Base-by-base conservation (phyloP, 2,329 filamentous ascomycete genomes). In the Byssoonygena ceratinophila region DNA sequence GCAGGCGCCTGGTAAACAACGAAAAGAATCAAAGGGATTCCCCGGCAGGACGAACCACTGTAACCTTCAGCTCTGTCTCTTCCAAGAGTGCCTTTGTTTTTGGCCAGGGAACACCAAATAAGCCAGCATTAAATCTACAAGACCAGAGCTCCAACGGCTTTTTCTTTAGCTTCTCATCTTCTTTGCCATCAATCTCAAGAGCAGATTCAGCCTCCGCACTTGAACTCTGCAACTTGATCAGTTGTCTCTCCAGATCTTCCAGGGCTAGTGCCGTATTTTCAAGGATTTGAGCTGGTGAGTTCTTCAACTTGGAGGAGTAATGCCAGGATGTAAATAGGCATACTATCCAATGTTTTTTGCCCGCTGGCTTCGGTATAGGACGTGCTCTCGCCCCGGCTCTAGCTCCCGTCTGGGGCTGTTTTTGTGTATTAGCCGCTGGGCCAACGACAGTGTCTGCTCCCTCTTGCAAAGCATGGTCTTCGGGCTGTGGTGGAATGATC, bases 241-340 rank as follows among this genome's bases (percentile, higher is more conserved):
- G 60, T 57, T 75, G 66, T 34, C 57, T 56, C 36, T 77, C 63
- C 59, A 81, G 59, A 61, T 77, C 70, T 46, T 62, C 59, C 55
- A 82, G 65, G 1, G 79, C 76, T 2, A 64, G 60, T 14, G 58
- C 61, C 0, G 79, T 81, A 25, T 75, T 74, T 2, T 58, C 58
- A 9, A 82, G 49, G 34, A 83, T 80, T 12, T 62, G 58, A 0
- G 64, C 60, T 0, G 67, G 66, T 0, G 66, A 54, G 52, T 62
- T 65, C 27, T 63, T 59, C 23, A 68, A 73, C 4, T 55, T 61
- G 39, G 62, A 66, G 0, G 79, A 79, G 54, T 72, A 77, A 1
- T 65, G 64, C 2, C 64, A 60, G 1, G 76, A 79, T 0, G 79
- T 82, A 57, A 82, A 82, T 0, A 83, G 63, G 57, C 79, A 82